A percentile compares a stretch with the other conserved stretches of the same genome.
These are phyloP conservation scores for Coprinellus aureogranulatus DNA, from an alignment of 768 basidiomycete genomes.

Conservation along the genomic window DNA sequence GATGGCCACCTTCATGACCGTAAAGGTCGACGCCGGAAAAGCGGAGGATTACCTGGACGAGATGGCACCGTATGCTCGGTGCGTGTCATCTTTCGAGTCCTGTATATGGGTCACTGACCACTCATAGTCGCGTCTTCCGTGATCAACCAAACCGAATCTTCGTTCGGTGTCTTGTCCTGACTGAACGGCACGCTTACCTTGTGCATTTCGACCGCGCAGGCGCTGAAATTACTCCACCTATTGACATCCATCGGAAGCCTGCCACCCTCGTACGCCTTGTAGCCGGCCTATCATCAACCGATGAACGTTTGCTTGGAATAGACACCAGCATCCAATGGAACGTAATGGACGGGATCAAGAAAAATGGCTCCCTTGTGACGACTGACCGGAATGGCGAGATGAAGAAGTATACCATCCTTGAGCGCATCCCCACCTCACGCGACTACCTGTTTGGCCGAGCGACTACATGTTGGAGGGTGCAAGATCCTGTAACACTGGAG, in stretches of 20 bases:
- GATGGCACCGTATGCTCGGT: too few species aligned
- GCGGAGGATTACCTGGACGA: too few species aligned
- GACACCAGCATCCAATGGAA: not conserved
- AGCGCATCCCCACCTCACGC: not conserved
- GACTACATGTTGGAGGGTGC: not conserved
- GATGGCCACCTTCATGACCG: too few species aligned
- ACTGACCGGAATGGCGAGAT: not conserved
- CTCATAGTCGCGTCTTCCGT: too few species aligned
- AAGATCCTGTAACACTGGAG: not conserved
- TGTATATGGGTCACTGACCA: too few species aligned
- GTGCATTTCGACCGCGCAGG: constrained; percentile 2
- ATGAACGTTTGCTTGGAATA: not conserved
- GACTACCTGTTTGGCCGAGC: not conserved
- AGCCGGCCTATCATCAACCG: not conserved
- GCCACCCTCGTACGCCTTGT: not conserved
- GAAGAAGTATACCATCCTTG: too few species aligned
- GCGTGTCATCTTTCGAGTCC: too few species aligned
- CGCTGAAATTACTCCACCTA: not conserved
- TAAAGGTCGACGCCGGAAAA: too few species aligned
- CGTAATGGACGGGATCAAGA: not conserved
- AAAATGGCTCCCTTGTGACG: not conserved
- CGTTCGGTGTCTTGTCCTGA: not conserved
- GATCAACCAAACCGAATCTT: not conserved
- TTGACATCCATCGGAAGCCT: not conserved
- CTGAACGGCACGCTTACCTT: not conserved